These are phyloP conservation scores for Russula sp. DNA, from an alignment of 768 basidiomycete species.

Conservation along the genomic window DNA sequence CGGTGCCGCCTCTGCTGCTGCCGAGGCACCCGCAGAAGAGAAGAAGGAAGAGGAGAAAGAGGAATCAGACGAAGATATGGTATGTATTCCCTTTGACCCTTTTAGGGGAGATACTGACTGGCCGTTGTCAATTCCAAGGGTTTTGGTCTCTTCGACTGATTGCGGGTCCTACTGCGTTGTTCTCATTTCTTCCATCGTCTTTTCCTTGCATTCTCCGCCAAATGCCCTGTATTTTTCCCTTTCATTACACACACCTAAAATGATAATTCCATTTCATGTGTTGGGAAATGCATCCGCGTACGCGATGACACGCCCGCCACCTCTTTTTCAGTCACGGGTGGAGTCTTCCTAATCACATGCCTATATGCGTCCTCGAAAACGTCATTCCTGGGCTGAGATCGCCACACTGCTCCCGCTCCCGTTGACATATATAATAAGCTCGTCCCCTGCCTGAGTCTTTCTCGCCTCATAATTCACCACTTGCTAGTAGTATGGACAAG, in stretches of 20 bases:
- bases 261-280: not conserved
- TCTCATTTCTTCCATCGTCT: not conserved
- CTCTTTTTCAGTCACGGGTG: not conserved
- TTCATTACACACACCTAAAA: constrained; percentile 6
- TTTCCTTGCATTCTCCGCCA: not conserved
- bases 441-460: not conserved
- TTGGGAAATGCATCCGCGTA: not conserved
- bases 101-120: constrained; percentile 7
- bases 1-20: constrained; percentile 55
- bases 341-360: constrained; percentile 3
- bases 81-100: constrained; percentile 32
- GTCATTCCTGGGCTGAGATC: not conserved
- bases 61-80: constrained; percentile 89
- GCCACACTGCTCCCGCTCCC: not conserved
- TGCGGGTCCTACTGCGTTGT: constrained; percentile 21
- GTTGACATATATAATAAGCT: not conserved
- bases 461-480: not conserved
- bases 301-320: not conserved
- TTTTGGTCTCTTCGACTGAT: constrained; percentile 94
- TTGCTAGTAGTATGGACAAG: constrained; percentile 48
- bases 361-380: not conserved
- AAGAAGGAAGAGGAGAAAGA: constrained; percentile 86
- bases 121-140: constrained; percentile 45
- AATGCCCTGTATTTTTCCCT: constrained; percentile 11
- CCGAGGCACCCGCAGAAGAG: constrained; percentile 70